Percentiles rank a stretch among this genome's conserved stretches.
Conservation (phyloP, 306 rosid species). For the Dicorynia guianensis region DNA sequence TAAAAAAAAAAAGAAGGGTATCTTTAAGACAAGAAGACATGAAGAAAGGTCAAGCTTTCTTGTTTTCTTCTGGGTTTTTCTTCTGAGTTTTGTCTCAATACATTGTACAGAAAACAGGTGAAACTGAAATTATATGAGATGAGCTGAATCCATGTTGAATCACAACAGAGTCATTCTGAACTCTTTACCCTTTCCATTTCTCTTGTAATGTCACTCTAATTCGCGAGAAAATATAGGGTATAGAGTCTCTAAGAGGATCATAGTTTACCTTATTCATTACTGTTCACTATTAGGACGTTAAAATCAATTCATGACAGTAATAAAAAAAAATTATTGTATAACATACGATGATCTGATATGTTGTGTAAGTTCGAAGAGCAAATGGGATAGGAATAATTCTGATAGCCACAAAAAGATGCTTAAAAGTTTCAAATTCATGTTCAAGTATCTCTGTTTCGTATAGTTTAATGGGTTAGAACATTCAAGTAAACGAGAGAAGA, state of each 20-base stretch:
- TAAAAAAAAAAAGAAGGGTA: slow-evolving; percentile 18
- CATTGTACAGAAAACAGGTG: slow-evolving; percentile 46
- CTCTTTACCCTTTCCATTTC: not conserved
- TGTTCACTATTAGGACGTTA: not conserved
- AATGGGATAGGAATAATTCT: too few relatives aligned
- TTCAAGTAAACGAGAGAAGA: too few relatives aligned
- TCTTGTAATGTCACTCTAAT: not conserved
- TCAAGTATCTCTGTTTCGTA: too few relatives aligned
- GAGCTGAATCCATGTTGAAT: slow-evolving; percentile 1
- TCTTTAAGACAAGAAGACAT: slow-evolving; percentile 16
- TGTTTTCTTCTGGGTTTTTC: not conserved
- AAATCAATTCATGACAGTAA: too few relatives aligned
- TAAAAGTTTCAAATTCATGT: too few relatives aligned
- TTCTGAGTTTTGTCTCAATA: slow-evolving; percentile 35
- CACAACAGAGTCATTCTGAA: not conserved
- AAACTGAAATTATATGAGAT: slow-evolving; percentile 10
- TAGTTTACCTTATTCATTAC: too few relatives aligned
- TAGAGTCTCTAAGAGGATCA: too few relatives aligned
- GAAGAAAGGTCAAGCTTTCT: not conserved
- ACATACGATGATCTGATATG: too few relatives aligned
- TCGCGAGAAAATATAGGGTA: not conserved
- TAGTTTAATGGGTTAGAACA: too few relatives aligned
- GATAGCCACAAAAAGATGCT: too few relatives aligned
- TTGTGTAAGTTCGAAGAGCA: too few relatives aligned
- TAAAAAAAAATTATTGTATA: too few relatives aligned